These are phyloP conservation scores for Aspergillus nomiae DNA, from an alignment of 2,329 filamentous ascomycete genomes.

Conservation along the genomic window DNA sequence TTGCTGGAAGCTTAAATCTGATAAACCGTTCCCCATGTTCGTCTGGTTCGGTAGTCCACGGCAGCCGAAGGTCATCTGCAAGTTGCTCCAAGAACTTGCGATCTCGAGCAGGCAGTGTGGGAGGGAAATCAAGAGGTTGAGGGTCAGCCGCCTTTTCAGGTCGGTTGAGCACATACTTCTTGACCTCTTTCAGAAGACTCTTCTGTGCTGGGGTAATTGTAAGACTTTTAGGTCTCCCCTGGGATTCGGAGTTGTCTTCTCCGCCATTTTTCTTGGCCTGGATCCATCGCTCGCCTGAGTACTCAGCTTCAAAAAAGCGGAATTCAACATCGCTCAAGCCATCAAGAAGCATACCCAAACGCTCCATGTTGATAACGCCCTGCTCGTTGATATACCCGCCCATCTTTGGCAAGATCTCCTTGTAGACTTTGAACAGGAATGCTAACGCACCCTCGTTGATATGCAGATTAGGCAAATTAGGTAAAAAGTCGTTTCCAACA, in stretches of 20 bases:
- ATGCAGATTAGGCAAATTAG: slow-evolving; percentile 91
- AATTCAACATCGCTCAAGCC: slow-evolving; percentile 87
- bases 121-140: slow-evolving; percentile 70
- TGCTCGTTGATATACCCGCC: slow-evolving; percentile 96
- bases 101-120: slow-evolving; percentile 75
- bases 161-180: slow-evolving; percentile 76
- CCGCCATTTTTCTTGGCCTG: slow-evolving; percentile 78
- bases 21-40: slow-evolving; percentile 68
- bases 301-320: slow-evolving; percentile 89
- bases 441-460: slow-evolving; percentile 98
- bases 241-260: slow-evolving; percentile 63
- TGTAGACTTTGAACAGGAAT: slow-evolving; percentile 97
- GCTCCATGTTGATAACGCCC: slow-evolving; percentile 84
- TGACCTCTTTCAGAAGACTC: slow-evolving; percentile 77
- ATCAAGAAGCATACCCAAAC: slow-evolving; percentile 75
- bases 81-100: slow-evolving; percentile 91
- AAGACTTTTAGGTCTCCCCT: slow-evolving; percentile 62
- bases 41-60: slow-evolving; percentile 66
- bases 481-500: slow-evolving; percentile 98
- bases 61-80: slow-evolving; percentile 67
- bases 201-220: slow-evolving; percentile 79
- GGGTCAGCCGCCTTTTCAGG: slow-evolving; percentile 50
- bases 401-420: slow-evolving; percentile 80
- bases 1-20: slow-evolving; percentile 62
- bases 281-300: slow-evolving; percentile 87